These are phyloP conservation scores for Russula vinacea DNA, from an alignment of 768 basidiomycete species.

Conservation along the genomic window DNA sequence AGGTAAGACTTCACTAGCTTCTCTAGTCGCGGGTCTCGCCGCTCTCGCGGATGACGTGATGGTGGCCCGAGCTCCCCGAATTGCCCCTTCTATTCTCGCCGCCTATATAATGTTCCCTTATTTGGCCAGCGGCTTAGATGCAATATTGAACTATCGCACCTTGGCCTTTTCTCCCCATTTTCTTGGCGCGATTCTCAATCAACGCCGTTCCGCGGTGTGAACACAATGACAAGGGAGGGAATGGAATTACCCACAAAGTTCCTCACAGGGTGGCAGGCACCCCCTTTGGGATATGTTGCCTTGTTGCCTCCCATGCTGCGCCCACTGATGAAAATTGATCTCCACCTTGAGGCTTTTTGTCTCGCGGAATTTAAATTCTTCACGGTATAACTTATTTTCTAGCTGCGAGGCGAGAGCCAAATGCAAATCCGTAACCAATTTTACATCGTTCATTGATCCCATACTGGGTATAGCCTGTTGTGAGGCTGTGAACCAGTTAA, in stretches of 20 bases:
- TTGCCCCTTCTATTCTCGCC: slow-evolving; percentile 16
- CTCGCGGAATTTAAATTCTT: slow-evolving; percentile 2
- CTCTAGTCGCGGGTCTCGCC: background rate
- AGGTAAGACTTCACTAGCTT: background rate
- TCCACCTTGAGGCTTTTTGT: slow-evolving; percentile 11
- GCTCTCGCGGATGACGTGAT: background rate
- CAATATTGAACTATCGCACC: slow-evolving; percentile 1
- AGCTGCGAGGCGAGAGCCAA: background rate
- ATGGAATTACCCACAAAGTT: background rate
- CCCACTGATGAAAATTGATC: background rate
- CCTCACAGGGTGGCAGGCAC: background rate
- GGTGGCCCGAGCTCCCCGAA: slow-evolving; percentile 12
- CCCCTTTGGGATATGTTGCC: background rate
- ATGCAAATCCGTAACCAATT: background rate
- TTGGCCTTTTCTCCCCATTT: background rate
- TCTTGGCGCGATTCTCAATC: slow-evolving; percentile 9
- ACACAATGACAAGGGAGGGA: slow-evolving; percentile 2
- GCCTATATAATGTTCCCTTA: slow-evolving; percentile 21
- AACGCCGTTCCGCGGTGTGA: slow-evolving; percentile 6
- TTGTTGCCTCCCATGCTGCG: slow-evolving; percentile 1
- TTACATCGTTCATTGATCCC: background rate
- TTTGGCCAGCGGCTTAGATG: slow-evolving; percentile 18
- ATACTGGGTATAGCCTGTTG: background rate
- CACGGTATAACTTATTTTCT: background rate
- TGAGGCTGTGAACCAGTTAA: background rate